A percentile compares a stretch with the other conserved stretches of the same genome.
Conservation (phyloP, 1,284 basidiomycete species). For the Anthracocystis panici-leucophaei region DNA sequence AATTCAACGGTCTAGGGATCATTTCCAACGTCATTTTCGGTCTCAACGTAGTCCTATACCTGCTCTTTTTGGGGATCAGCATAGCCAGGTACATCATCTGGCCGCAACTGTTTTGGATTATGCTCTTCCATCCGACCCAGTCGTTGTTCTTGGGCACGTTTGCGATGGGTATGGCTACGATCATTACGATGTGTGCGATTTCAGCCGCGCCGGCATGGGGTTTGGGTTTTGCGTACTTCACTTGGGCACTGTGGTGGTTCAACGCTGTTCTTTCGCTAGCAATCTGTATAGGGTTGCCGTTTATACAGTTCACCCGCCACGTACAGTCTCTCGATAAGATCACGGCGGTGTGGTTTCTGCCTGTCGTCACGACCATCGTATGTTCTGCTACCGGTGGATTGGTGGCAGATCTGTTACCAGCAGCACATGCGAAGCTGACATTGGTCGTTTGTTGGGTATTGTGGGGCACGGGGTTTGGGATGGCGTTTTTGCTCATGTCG, state of each 20-base stretch:
- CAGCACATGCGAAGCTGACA: slow-evolving; percentile 74
- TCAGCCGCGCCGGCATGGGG: slow-evolving; percentile 72
- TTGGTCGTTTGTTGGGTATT: slow-evolving; percentile 72
- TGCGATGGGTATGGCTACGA: slow-evolving; percentile 79
- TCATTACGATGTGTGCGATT: slow-evolving; percentile 75
- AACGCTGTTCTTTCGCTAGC: slow-evolving; percentile 75
- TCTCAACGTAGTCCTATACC: slow-evolving; percentile 77
- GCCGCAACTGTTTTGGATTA: slow-evolving; percentile 74
- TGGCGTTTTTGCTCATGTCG: slow-evolving; percentile 76
- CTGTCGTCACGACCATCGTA: slow-evolving; percentile 80
- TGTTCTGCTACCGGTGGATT: slow-evolving; percentile 77
- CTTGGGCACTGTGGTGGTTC: slow-evolving; percentile 82
- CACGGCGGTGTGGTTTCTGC: slow-evolving; percentile 73
- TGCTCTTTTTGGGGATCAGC: slow-evolving; percentile 72
- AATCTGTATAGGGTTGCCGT: slow-evolving; percentile 77
- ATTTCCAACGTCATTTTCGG: slow-evolving; percentile 75
- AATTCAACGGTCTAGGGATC: slow-evolving; percentile 69
- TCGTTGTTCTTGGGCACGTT: slow-evolving; percentile 79
- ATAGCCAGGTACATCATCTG: slow-evolving; percentile 74
- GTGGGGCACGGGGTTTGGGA: slow-evolving; percentile 71
- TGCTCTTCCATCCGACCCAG: slow-evolving; percentile 76
- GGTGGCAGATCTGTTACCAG: slow-evolving; percentile 74
- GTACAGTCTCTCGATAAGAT: slow-evolving; percentile 73
- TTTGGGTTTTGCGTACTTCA: slow-evolving; percentile 74
- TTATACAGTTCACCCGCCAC: slow-evolving; percentile 78